phyloP scores from a whole-genome alignment of 192 early-diverging fungal species.

The Backusella parvicylindrica region DNA sequence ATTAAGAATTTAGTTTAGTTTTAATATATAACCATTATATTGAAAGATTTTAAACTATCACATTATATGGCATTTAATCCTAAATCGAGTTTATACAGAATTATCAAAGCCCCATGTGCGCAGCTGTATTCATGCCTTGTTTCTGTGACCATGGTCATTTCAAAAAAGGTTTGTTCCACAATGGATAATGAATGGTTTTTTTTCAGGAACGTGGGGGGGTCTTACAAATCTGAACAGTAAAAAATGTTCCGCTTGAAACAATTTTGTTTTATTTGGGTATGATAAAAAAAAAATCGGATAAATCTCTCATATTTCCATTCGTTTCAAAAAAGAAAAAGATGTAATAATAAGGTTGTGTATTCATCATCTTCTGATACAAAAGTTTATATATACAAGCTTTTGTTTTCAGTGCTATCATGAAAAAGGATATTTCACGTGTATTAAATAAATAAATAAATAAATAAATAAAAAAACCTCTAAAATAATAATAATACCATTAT shows the following conservation, averaged over 20 bases:
- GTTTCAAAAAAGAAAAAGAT: background rate
- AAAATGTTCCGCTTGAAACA: background rate
- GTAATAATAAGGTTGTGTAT: background rate
- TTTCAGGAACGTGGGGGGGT: background rate
- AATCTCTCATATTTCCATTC: background rate
- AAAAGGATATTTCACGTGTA: background rate
- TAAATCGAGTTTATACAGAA: background rate
- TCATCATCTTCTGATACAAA: background rate
- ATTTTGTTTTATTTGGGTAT: background rate
- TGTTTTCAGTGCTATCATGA: background rate
- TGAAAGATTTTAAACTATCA: background rate
- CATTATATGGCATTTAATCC: slow-evolving; percentile 3
- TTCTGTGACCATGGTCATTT: background rate
- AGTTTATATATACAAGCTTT: background rate
- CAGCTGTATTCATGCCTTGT: background rate
- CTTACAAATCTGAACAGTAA: background rate
- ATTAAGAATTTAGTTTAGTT: background rate
- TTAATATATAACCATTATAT: background rate
- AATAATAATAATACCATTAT: background rate
- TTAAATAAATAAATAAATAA: no score
- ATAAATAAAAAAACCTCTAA: background rate
- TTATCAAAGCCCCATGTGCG: background rate
- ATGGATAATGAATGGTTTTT: background rate
- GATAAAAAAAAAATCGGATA: background rate
- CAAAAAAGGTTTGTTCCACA: background rate